These are phyloP conservation scores for Sherardia arvensis DNA, from an alignment of 257 asterid genomes.

Conservation along the genomic window DNA sequence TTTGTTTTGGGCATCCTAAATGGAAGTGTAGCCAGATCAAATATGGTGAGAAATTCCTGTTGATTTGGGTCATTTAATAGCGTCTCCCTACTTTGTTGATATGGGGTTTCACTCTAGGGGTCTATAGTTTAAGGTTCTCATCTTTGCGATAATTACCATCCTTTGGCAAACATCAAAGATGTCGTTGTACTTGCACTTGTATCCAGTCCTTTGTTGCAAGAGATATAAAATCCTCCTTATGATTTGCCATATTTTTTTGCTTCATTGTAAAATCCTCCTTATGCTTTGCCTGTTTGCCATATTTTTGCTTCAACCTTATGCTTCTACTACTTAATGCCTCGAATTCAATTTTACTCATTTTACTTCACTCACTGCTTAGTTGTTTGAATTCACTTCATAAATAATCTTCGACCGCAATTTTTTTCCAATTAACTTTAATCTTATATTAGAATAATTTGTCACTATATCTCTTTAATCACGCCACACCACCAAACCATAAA, in stretches of 20 bases:
- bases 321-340: no score
- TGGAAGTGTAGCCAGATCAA: neutral
- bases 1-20: slow-evolving; percentile 3
- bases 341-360: no score
- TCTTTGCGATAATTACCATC: neutral
- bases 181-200: neutral
- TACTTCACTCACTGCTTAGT: no score
- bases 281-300: no score
- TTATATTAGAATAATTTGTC: no score
- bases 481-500: no score
- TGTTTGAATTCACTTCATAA: no score
- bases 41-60: neutral
- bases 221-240: neutral
- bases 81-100: neutral
- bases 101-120: neutral
- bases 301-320: no score
- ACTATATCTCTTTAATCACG: no score
- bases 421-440: no score
- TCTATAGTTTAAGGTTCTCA: neutral
- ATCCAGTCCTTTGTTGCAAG: neutral
- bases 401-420: no score
- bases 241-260: slow-evolving; percentile 1
- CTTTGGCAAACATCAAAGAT: neutral
- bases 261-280: no score
- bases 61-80: neutral